Base-by-base conservation (phyloP, 495 filamentous ascomycete species). In the Tetracladium setigerum region DNA sequence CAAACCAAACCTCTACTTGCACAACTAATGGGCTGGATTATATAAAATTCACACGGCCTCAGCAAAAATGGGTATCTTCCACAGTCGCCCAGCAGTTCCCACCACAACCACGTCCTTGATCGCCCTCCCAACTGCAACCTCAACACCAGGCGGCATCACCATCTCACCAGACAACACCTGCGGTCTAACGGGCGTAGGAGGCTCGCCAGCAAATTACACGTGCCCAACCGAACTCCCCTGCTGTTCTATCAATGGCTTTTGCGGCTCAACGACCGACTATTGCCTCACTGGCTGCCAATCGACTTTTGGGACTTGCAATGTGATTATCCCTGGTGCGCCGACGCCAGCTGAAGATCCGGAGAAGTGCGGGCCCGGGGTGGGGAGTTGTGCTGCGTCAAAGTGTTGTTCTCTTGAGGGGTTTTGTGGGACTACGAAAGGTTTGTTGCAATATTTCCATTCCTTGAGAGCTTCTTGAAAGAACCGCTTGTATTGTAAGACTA, bases 391-490 rank as follows among this genome's bases (percentile, higher is more conserved):
- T 1, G 47, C 65, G 5, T 74, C 70, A 12, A 70, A 78, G 33
- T 87, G 84, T 55, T 88, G 84, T 60, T 86, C 83, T 18, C 52
- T 61, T 38, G 73, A 77, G 57, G 83, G 83, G 70, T 76, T 45
- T 30, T 55, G 52, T 32, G 46, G 47, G 14, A 40, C 37, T 1
- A 42, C 42, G 13, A 8, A 30, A 22, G 42, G 46, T 50, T 36
- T 1, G 24, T 10, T 35, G 12, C 30, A 24, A 22, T 15, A 17
- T 31, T 37, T 2, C 19, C 8, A 4, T 4, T 12, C 27, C 36
- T 33, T 30, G 41, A 15, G 14, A 19, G 17, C 18, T 24, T 18
- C 38, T 36, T 16, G 13, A 27, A 19, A 35, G 14, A 13, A 3
- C 14, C 12, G 38, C 24, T 46, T 7, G 22, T 27, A 7, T 27